Percentiles rank a stretch among this genome's conserved stretches.
Evolutionary conservation across 331 rosid species (phyloP).

Genomic region (Quercus phellos): DNA sequence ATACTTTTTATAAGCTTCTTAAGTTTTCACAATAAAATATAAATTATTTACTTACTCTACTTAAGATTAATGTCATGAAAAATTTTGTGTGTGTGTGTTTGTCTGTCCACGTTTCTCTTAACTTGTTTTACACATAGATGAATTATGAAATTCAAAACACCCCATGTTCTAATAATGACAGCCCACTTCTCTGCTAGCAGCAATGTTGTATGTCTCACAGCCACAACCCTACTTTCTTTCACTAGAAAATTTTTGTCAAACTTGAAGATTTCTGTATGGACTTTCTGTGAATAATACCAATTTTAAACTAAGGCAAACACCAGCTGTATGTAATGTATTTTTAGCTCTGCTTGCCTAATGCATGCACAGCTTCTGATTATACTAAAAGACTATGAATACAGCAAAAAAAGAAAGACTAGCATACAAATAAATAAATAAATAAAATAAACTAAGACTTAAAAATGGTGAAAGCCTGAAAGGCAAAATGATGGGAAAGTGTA

Average conservation of each 20-base stretch:
- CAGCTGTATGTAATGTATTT: slow-evolving; percentile 26
- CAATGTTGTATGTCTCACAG: background rate
- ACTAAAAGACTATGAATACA: background rate
- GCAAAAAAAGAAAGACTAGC: background rate
- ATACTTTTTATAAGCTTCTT: no score
- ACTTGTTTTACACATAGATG: background rate
- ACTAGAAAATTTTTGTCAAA: background rate
- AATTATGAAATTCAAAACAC: slow-evolving; percentile 12
- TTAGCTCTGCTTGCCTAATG: background rate
- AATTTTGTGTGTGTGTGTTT: no score
- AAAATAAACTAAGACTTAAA: slow-evolving; percentile 7
- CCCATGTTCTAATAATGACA: slow-evolving; percentile 24
- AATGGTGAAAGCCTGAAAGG: slow-evolving; percentile 1
- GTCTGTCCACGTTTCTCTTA: no score
- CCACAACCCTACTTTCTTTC: slow-evolving; percentile 10
- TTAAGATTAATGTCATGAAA: no score
- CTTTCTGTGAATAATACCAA: background rate
- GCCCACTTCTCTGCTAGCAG: slow-evolving; percentile 8
- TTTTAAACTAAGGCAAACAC: background rate
- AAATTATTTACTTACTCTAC: no score
- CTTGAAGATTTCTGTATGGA: slow-evolving; percentile 9
- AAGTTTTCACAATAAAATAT: no score
- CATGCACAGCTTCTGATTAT: background rate
- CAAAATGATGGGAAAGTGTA: slow-evolving; percentile 21
- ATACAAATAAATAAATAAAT: background rate